Base-by-base conservation (phyloP, 2,329 filamentous ascomycete species). In the Aphanoascus verrucosus region DNA sequence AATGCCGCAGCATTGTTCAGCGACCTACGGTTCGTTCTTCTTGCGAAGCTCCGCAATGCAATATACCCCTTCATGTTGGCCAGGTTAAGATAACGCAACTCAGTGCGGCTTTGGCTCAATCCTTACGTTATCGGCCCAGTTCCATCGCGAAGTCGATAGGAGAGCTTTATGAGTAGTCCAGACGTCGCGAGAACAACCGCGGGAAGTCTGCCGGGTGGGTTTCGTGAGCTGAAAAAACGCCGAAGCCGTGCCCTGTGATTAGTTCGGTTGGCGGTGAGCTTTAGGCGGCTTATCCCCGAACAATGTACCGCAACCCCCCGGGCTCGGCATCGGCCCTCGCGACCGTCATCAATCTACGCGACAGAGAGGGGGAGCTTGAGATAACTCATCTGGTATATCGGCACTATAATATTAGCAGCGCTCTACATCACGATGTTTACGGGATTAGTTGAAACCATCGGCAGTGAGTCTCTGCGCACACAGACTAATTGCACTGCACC, bases 391-490 rank as follows among this genome's bases (percentile, higher is more conserved):
- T n/a, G n/a, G 7, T 28, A 28, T 28, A 28, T 28, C 23, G 23
- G 23, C 23, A 28, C 23, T 28, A 28, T n/a, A n/a, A n/a, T n/a
- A n/a, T 28, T 7, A 28, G 23, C 23, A 28, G 7, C 3, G 23
- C 23, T 14, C 8, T 45, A 23, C 3, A 12, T 19, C 49, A 42
- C n/a, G 8, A 97, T 98, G 93, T 97, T 98, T 67, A 97, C 93
- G 55, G 93, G 93, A 62, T 86, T 95, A 57, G 87, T 95, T 52
- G 89, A 95, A 73, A 85, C 85, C 57, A 85, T 97, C 59, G 93
- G 93, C 75, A 90, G 91, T 94, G 75, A 72, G 83, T 74, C 17
- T 34, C 43, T 43, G 52, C 53, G n/a, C 52, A 49, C 19, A 31
- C 40, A 46, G 14, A 5, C 5, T 45, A 55, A 20, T 19, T n/a